These are phyloP conservation scores for Amauroascus niger DNA, from an alignment of 2,329 filamentous ascomycete genomes.

Conservation along the genomic window DNA sequence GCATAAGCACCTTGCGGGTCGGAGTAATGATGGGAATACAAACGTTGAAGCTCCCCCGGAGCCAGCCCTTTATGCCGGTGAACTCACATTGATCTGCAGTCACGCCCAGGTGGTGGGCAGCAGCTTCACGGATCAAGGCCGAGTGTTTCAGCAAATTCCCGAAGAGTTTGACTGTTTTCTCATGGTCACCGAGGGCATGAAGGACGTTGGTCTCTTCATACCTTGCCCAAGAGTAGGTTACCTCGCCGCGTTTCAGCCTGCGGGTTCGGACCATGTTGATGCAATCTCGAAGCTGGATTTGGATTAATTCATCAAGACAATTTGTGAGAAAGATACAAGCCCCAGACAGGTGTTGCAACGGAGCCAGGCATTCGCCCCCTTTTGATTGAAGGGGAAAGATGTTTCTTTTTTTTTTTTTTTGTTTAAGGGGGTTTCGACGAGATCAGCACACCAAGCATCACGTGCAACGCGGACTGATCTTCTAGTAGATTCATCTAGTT, in stretches of 20 bases:
- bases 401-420: no score
- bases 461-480: no score
- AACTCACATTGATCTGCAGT: conserved; percentile 12
- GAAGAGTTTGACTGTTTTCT: background rate
- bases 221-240: conserved; percentile 7
- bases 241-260: background rate
- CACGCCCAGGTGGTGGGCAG: conserved; percentile 16
- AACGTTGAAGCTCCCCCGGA: conserved; percentile 31
- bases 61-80: conserved; percentile 14
- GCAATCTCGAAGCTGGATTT: no score
- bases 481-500: no score
- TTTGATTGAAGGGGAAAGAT: no score
- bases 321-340: no score
- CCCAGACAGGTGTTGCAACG: no score
- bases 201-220: conserved; percentile 7
- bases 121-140: conserved; percentile 8
- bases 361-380: no score
- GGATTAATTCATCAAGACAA: no score
- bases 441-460: no score
- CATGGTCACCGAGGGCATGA: background rate
- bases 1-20: conserved; percentile 7
- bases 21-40: conserved; percentile 21
- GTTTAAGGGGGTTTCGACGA: no score
- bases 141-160: conserved; percentile 3
- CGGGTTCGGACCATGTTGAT: background rate